A percentile compares a stretch with the other conserved stretches of the same genome.
Conservation (phyloP, 352 stramenopile genomes). For the Phytophthora syringae region DNA sequence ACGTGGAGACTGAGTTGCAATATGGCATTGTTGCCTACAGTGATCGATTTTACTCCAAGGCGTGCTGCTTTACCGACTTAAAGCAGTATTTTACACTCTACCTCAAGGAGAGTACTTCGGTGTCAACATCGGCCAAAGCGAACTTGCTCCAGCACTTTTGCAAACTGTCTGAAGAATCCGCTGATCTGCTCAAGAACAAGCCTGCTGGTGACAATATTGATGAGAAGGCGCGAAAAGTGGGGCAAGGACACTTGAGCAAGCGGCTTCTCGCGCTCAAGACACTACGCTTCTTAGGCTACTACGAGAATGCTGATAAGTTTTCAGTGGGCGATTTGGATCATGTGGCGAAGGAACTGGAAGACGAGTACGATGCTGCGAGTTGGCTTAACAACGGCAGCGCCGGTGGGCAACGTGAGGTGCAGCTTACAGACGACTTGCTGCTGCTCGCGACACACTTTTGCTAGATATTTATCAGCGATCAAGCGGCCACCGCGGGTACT, state of each 20-base stretch:
- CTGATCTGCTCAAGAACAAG: constrained; percentile 24
- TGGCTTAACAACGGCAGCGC: constrained; percentile 79
- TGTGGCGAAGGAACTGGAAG: constrained; percentile 55
- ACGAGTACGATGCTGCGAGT: constrained; percentile 70
- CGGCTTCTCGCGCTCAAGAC: constrained; percentile 71
- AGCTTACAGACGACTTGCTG: constrained; percentile 84
- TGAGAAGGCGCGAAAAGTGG: constrained; percentile 47
- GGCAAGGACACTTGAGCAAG: constrained; percentile 56
- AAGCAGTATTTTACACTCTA: constrained; percentile 77
- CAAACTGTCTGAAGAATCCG: constrained; percentile 41
- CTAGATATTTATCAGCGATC: constrained; percentile 71
- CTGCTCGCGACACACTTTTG: constrained; percentile 74
- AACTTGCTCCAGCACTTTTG: constrained; percentile 46
- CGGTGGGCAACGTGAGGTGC: constrained; percentile 83
- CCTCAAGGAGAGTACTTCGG: constrained; percentile 32
- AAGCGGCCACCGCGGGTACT: constrained; percentile 36
- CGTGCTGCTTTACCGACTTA: constrained; percentile 88
- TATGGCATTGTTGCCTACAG: constrained; percentile 64
- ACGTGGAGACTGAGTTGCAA: constrained; percentile 56
- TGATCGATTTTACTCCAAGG: constrained; percentile 77
- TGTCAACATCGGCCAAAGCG: constrained; percentile 44
- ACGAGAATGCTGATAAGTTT: constrained; percentile 35
- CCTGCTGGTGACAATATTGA: constrained; percentile 22
- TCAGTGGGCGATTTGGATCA: constrained; percentile 40
- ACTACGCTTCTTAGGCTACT: constrained; percentile 75